Base-by-base conservation (phyloP, 208 protist genomes). In the Wallacemonas sp. region DNA sequence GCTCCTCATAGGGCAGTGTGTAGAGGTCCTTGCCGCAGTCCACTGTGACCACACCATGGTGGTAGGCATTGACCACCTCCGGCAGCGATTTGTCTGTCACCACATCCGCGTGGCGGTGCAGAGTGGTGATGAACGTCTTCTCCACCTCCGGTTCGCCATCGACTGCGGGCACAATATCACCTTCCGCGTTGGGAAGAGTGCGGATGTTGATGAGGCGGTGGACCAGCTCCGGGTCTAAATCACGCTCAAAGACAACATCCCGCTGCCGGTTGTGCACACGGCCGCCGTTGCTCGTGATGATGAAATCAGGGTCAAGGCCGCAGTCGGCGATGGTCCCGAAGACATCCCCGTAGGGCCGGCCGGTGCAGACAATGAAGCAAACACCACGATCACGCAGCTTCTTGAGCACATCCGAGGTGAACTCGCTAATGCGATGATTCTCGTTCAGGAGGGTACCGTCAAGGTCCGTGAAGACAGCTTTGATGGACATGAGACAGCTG, bases 391-490 rank as follows among this genome's bases (percentile, higher is more conserved):
- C 30, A 24, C 53, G 15, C 5, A 84, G 62, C 15, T 62, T 34
- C 26, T 63, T 62, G 2, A 84, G 59, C 1, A 72, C 73, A 19
- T 51, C 30, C 0, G 54, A 17, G 15, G 78, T 84, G 63, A 66
- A 77, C 2, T 45, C 39, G 26, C 64, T 72, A 27, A 80, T 67
- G 5, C 33, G 44, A 45, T 77, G 70, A 42, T 70, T 42, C 8
- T 1, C n/a, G 49, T 73, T 74, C n/a, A 84, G 64, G 2, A 84
- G 44, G 6, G 79, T 84, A 1, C 79, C 79, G 38, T 80, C 79
- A 24, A 84, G 46, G 51, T 84, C 79, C 19, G 46, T 66, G 36
- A 80, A 66, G 21, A 80, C 66, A 26, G 74, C 79, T 59, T 68
- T 79, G 22, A 72, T 56, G 3, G 34, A 61, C 55, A 61, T 74